A percentile compares a stretch with the other conserved stretches of the same genome.
These are phyloP conservation scores for Camillea tinctor DNA, from an alignment of 2,329 filamentous ascomycete species.

Conservation along the genomic window DNA sequence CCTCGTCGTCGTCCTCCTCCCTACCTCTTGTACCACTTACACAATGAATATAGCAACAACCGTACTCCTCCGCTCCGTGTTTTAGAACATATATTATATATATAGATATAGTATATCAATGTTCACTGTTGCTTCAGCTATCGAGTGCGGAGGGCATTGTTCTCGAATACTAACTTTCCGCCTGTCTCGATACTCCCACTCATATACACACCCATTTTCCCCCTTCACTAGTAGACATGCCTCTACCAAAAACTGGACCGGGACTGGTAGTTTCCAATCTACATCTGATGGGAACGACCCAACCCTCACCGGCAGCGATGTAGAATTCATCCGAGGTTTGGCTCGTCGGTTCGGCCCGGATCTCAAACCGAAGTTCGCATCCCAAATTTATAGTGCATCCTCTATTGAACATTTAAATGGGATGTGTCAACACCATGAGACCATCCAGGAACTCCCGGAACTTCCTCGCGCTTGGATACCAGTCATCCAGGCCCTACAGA, in stretches of 20 bases:
- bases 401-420: no score
- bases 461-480: background rate
- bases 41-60: no score
- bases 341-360: background rate
- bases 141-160: constrained; percentile 23
- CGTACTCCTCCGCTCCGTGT: no score
- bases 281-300: no score
- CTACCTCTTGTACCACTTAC: no score
- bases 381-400: background rate
- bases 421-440: no score
- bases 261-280: no score
- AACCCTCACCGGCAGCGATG: constrained; percentile 8
- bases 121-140: constrained; percentile 16
- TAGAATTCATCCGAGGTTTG: constrained; percentile 13
- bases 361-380: background rate
- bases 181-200: constrained; percentile 20
- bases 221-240: background rate
- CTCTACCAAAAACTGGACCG: no score
- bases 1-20: no score
- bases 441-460: no score
- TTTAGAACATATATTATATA: no score
- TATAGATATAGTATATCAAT: constrained; percentile 12
- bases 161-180: constrained; percentile 26
- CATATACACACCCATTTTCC: background rate
- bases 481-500: background rate